Evolutionary conservation across 2,329 filamentous ascomycete genomes (phyloP), one percentile per base, ranked within the genome.

Genomic region (Elsinoe fawcettii): DNA sequence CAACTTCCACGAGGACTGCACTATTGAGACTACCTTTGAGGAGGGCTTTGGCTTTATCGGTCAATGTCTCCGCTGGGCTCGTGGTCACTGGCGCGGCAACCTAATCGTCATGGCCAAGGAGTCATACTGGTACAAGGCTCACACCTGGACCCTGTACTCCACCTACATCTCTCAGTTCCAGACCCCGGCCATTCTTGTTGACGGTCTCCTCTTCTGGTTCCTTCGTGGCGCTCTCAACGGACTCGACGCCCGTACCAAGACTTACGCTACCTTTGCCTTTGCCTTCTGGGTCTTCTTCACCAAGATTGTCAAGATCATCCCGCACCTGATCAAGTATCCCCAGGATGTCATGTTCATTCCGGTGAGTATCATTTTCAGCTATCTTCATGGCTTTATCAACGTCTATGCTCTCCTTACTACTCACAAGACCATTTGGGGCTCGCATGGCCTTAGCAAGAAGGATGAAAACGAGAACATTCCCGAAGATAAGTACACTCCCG

Each of bases 21-120:
- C 72, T 1, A 70, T 85, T 32, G 70, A 76, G 58, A 85, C 81
- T 0, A 77, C 74, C 0, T 68, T 85, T 1, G 81, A 81, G 22
- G 70, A 69, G 11, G 73, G 70, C 63, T 65, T 69, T 2, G 79
- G 79, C 62, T 84, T 81, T 63, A 62, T 73, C 2, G 65, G 67
- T 0, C 82, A 86, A 61, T 77, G 80, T 39, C 55, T 77, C 6
- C 75, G 82, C 11, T 86, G 80, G 82, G 74, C 74, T 0, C 73
- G 82, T 1, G 82, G 80, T 0, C 83, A 78, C 0, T 84, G 77
- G 72, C 73, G 83, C 5, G 79, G 75, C 56, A 84, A 84, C 64
- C 64, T 72, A 0, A 75, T 73, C 2, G 75, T 75, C 25, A 71
- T 85, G 53, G 44, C 60, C 43, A 67, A 67, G 39, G 68, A 69